These are phyloP conservation scores for Microcyclosporella mali DNA, from an alignment of 2,329 filamentous ascomycete species.

Conservation along the genomic window DNA sequence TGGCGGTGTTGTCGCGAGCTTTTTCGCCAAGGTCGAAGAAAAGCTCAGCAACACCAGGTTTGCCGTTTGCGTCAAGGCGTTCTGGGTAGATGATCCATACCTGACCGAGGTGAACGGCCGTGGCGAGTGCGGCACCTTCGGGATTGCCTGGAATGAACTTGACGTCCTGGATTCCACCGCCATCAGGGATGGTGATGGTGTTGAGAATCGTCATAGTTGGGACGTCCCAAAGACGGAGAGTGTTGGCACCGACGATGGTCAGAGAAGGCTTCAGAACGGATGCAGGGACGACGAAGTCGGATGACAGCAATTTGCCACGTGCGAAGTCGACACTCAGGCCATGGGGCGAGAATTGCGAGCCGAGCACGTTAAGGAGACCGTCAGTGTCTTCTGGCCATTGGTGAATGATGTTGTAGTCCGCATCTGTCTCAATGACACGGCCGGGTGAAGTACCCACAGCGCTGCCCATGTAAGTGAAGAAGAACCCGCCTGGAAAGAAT, in stretches of 20 bases:
- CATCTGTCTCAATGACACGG: slow-evolving; percentile 56
- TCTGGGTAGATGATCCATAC: slow-evolving; percentile 62
- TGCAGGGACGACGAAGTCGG: slow-evolving; percentile 58
- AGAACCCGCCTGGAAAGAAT: slow-evolving; percentile 40
- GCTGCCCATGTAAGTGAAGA: slow-evolving; percentile 57
- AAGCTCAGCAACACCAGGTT: slow-evolving; percentile 53
- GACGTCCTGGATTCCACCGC: slow-evolving; percentile 57
- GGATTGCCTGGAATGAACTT: slow-evolving; percentile 59
- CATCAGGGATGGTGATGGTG: slow-evolving; percentile 56
- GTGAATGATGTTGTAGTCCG: slow-evolving; percentile 54
- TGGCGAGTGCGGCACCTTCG: slow-evolving; percentile 54
- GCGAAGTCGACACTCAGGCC: slow-evolving; percentile 54
- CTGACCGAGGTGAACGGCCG: slow-evolving; percentile 54
- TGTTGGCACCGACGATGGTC: slow-evolving; percentile 51
- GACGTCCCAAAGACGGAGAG: slow-evolving; percentile 55
- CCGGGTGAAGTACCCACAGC: slow-evolving; percentile 54
- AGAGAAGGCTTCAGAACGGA: slow-evolving; percentile 54
- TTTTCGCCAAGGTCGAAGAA: slow-evolving; percentile 54
- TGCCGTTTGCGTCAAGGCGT: slow-evolving; percentile 49
- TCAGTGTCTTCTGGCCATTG: slow-evolving; percentile 56
- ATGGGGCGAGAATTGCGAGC: slow-evolving; percentile 56
- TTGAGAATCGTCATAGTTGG: slow-evolving; percentile 49
- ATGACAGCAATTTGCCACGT: slow-evolving; percentile 54
- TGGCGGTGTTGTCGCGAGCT: slow-evolving; percentile 51
- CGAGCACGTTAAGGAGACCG: slow-evolving; percentile 51